These are phyloP conservation scores for Blastobotrys attinorum DNA, from an alignment of 805 yeast genomes.

Conservation along the genomic window DNA sequence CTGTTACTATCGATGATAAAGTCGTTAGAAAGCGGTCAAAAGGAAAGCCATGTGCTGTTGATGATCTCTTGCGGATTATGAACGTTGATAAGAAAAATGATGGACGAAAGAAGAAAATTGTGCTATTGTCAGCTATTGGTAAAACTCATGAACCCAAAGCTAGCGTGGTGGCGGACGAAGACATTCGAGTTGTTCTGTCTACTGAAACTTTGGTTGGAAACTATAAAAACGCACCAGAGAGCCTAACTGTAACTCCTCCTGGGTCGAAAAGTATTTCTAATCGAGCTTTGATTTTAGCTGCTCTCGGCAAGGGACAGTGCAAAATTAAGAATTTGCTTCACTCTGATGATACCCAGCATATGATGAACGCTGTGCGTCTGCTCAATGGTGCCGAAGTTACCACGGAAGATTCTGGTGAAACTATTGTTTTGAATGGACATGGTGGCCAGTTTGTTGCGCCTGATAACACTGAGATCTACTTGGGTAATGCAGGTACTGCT, in stretches of 20 bases:
- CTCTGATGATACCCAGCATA: slow-evolving; percentile 93
- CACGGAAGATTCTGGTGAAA: slow-evolving; percentile 85
- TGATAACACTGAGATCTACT: slow-evolving; percentile 48
- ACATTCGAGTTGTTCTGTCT: slow-evolving; percentile 71
- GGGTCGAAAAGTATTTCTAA: slow-evolving; percentile 97
- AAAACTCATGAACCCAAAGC: slow-evolving; percentile 85
- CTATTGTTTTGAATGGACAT: slow-evolving; percentile 77
- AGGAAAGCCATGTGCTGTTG: slow-evolving; percentile 68
- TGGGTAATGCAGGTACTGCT: slow-evolving; percentile 98
- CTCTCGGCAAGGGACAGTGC: slow-evolving; percentile 81
- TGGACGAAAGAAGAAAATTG: slow-evolving; percentile 84
- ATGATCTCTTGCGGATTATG: slow-evolving; percentile 72
- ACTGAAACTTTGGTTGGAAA: slow-evolving; percentile 63
- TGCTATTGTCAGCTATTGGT: slow-evolving; percentile 76
- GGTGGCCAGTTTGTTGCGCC: slow-evolving; percentile 62
- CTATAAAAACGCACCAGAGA: slow-evolving; percentile 37
- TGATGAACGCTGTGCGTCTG: slow-evolving; percentile 78
- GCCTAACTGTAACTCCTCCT: slow-evolving; percentile 66
- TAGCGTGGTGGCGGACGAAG: slow-evolving; percentile 72
- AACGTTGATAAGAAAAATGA: slow-evolving; percentile 94
- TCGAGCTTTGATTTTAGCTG: slow-evolving; percentile 88
- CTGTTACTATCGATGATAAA: slow-evolving; percentile 68
- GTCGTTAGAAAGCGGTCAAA: slow-evolving; percentile 60
- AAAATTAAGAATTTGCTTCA: slow-evolving; percentile 78
- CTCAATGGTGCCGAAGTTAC: slow-evolving; percentile 75